Evolutionary conservation across 805 yeast genomes (phyloP), one percentile per base, ranked within the genome.

Genomic region (Cyberlindnera americana): DNA sequence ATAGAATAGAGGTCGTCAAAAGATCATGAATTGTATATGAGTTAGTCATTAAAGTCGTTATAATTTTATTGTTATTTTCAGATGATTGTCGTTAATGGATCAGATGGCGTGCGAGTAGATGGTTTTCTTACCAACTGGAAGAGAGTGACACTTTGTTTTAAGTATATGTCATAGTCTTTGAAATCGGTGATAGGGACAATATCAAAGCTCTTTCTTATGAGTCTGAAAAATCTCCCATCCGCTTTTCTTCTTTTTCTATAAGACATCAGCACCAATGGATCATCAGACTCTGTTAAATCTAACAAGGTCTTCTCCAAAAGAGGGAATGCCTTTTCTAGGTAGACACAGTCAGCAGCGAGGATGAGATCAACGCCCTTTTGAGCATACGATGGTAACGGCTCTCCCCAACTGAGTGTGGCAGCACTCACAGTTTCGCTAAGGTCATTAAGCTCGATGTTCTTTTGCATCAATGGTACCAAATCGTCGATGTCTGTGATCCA

Each of bases 331-430:
- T 61, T 52, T 48, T 75, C 82, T 19, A 72, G 59, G 42, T 77
- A 77, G 12, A 77, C 81, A 54, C 81, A 76, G 53, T 77, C 83
- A 0, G 82, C 82, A 5, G 81, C 82, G 18, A 77, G 51, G 3
- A 77, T 57, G 5, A 75, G 57, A 53, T 75, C 79, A 4, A 66
- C 64, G 5, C 56, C 60, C 1, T 49, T 51, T 10, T 46, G 27
- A 10, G 69, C 60, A 37, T 61, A 65, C 0, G 48, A 59, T 5
- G 75, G 74, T 11, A 69, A 44, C 2, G 52, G 51, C 16, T 59
- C 61, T 7, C 73, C 73, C 67, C 82, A 76, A 38, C 65, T 62
- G 12, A 77, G 57, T 4, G 60, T 69, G 12, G 53, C 58, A 5
- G 79, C 75, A 13, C 44, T 42, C 4, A 74, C 78, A 1, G 50